These are phyloP conservation scores for Leccinum fallax DNA, from an alignment of 1,284 basidiomycete genomes.

Conservation along the genomic window DNA sequence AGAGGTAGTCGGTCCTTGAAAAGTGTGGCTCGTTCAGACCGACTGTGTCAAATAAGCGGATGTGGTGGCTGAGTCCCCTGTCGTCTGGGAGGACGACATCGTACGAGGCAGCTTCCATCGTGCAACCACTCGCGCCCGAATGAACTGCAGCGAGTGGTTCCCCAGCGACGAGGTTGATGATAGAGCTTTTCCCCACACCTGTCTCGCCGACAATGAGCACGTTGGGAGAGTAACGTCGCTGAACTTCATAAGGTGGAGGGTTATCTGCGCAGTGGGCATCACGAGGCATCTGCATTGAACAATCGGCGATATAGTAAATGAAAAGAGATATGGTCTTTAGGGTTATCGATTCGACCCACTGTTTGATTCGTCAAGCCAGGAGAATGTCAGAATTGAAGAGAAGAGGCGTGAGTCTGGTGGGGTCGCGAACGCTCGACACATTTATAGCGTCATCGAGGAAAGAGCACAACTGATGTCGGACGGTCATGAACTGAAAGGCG, in stretches of 20 bases:
- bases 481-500: not conserved
- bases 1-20: slow-evolving; percentile 18
- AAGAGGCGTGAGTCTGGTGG: slow-evolving; percentile 3
- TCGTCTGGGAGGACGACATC: slow-evolving; percentile 19
- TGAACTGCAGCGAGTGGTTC: slow-evolving; percentile 20
- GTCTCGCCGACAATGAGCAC: slow-evolving; percentile 30
- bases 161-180: slow-evolving; percentile 28
- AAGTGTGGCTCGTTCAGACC: slow-evolving; percentile 26
- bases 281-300: slow-evolving; percentile 16
- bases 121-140: slow-evolving; percentile 17
- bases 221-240: slow-evolving; percentile 16
- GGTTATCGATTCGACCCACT: slow-evolving; percentile 12
- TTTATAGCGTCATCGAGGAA: slow-evolving; percentile 22
- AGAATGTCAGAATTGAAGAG: slow-evolving; percentile 3
- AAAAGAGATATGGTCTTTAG: not conserved
- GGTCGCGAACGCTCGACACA: not conserved
- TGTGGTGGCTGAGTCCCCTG: slow-evolving; percentile 12
- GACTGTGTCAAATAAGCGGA: slow-evolving; percentile 27
- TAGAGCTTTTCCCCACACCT: slow-evolving; percentile 29
- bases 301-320: slow-evolving; percentile 3
- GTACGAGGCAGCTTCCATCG: slow-evolving; percentile 21
- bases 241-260: slow-evolving; percentile 23
- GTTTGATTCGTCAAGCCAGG: slow-evolving; percentile 1
- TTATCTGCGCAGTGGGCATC: slow-evolving; percentile 4
- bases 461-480: not conserved